Evolutionary conservation across 371 early-diverging fungal genomes (phyloP).

Genomic region (Capillidium rhysosporum): DNA sequence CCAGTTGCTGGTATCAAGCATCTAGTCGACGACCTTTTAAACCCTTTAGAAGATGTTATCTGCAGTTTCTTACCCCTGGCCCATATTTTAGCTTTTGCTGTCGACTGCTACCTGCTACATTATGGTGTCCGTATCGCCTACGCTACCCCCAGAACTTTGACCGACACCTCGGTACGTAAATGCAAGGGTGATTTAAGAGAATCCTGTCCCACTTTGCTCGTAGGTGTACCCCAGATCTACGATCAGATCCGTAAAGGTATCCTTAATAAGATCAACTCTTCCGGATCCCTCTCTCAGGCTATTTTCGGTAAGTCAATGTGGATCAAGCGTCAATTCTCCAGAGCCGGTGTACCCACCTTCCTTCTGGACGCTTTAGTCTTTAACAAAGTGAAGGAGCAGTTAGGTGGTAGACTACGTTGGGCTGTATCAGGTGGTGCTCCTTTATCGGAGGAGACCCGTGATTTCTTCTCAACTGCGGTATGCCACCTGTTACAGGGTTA

Average conservation of each 20-base stretch:
- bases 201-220: conserved; percentile 77
- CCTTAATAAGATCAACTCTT: conserved; percentile 36
- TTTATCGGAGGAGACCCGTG: conserved; percentile 60
- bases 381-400: conserved; percentile 67
- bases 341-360: conserved; percentile 31
- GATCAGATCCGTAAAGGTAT: conserved; percentile 81
- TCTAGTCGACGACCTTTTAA: conserved; percentile 11
- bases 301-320: conserved; percentile 55
- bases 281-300: conserved; percentile 37
- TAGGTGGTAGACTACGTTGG: conserved; percentile 80
- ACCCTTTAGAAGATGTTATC: conserved; percentile 32
- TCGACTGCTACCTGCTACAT: conserved; percentile 49
- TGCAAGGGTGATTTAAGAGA: conserved; percentile 89
- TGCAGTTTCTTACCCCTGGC: conserved; percentile 89
- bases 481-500: conserved; percentile 85
- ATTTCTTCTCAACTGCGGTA: conserved; percentile 64
- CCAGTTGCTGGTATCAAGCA: conserved; percentile 35
- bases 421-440: conserved; percentile 93
- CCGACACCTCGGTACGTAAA: conserved; percentile 75
- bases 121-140: conserved; percentile 76
- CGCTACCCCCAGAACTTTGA: conserved; percentile 66
- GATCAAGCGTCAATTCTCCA: conserved; percentile 42
- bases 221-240: conserved; percentile 87
- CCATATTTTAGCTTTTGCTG: conserved; percentile 76
- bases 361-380: conserved; percentile 71